Evolutionary conservation across 148 eudicot species (phyloP).

Genomic region (Rhododendron vialii): DNA sequence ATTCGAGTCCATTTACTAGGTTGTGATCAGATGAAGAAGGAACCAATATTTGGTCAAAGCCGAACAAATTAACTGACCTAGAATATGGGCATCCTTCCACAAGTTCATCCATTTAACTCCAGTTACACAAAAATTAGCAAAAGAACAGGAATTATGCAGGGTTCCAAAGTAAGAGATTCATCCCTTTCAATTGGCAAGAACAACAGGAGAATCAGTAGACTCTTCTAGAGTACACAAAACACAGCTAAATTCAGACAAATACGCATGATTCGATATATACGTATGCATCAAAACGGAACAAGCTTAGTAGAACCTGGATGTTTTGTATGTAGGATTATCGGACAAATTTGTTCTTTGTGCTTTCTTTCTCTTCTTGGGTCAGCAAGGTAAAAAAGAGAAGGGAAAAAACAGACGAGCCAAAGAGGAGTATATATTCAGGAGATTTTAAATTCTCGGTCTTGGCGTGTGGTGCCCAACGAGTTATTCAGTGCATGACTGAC

Average conservation of each 20-base stretch:
- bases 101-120: constrained; percentile 3
- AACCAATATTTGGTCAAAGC: constrained; percentile 15
- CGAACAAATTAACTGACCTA: constrained; percentile 6
- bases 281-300: not conserved
- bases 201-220: not conserved
- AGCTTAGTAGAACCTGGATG: not conserved
- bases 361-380: not conserved
- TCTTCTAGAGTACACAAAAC: not conserved
- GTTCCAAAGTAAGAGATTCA: too few species aligned
- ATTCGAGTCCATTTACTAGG: constrained; percentile 8
- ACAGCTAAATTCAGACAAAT: not conserved
- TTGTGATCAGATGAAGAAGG: constrained; percentile 13
- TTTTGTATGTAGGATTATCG: not conserved
- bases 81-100: constrained; percentile 14
- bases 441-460: too few species aligned
- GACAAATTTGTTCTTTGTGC: not conserved
- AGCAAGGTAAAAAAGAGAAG: not conserved
- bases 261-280: not conserved
- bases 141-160: not conserved
- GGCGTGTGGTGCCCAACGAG: too few species aligned
- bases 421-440: too few species aligned
- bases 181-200: not conserved
- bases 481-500: too few species aligned
- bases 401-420: too few species aligned
- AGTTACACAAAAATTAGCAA: not conserved